Evolutionary conservation across 2,329 filamentous ascomycete genomes (phyloP).

Genomic region (Epicoccum nigrum): DNA sequence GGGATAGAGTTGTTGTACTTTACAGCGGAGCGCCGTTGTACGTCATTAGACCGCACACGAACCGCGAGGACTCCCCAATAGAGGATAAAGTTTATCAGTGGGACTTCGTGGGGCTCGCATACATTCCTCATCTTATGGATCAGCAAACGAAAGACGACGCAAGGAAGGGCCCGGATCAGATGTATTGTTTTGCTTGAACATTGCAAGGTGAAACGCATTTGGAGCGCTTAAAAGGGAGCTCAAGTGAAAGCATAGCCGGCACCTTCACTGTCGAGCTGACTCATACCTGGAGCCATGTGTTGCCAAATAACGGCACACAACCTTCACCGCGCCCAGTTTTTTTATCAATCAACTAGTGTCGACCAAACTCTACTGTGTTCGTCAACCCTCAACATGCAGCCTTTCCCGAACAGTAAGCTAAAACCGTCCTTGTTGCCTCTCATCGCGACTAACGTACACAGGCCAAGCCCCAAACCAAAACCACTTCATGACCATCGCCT

Average conservation of each 20-base stretch:
- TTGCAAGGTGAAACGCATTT: background rate
- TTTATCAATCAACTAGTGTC: background rate
- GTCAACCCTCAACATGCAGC: too few species aligned
- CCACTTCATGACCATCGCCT: background rate
- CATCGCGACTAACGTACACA: background rate
- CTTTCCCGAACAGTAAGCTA: background rate
- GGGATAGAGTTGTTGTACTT: constrained; percentile 6
- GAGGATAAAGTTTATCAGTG: too few species aligned
- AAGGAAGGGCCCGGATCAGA: constrained; percentile 2
- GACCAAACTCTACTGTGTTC: too few species aligned
- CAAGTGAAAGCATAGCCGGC: background rate
- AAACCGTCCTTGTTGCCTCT: background rate
- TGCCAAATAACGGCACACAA: too few species aligned
- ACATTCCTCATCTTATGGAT: constrained; percentile 9
- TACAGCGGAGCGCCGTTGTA: constrained; percentile 6
- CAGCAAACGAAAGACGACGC: constrained; percentile 8
- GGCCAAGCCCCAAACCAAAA: background rate
- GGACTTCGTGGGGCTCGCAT: constrained; percentile 1
- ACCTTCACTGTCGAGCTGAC: too few species aligned
- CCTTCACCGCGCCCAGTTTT: too few species aligned
- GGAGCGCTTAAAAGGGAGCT: background rate
- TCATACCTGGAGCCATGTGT: background rate
- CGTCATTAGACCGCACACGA: background rate
- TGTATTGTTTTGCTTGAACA: background rate
- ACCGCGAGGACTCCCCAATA: too few species aligned